phyloP scores from a whole-genome alignment of 2,329 filamentous ascomycete genomes.

The Penicillium occitanis region DNA sequence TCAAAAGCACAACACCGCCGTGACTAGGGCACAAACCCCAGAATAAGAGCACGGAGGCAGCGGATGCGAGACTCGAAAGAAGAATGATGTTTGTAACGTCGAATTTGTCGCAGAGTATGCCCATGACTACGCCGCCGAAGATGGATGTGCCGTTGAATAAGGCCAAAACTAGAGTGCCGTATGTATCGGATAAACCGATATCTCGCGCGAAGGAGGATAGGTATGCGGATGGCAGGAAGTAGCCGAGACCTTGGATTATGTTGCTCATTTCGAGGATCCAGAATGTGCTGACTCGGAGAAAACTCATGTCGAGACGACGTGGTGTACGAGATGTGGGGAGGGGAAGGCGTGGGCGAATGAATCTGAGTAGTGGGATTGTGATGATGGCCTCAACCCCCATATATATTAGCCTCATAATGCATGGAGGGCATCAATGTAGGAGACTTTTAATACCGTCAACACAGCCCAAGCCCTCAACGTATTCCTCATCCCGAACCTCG shows the following conservation, averaged over 20 bases:
- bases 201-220: conserved; percentile 39
- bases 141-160: conserved; percentile 29
- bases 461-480: conserved; percentile 48
- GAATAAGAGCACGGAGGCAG: conserved; percentile 58
- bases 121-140: conserved; percentile 35
- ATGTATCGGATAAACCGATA: conserved; percentile 28
- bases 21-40: conserved; percentile 56
- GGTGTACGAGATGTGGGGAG: conserved; percentile 25
- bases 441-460: conserved; percentile 11
- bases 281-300: conserved; percentile 39
- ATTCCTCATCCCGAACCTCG: conserved; percentile 35
- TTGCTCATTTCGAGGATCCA: conserved; percentile 51
- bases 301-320: conserved; percentile 34
- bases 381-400: background rate
- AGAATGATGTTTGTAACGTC: conserved; percentile 33
- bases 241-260: conserved; percentile 38
- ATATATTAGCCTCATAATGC: background rate
- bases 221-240: conserved; percentile 41
- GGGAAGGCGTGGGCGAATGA: background rate
- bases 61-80: conserved; percentile 58
- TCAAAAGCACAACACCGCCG: conserved; percentile 46
- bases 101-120: conserved; percentile 33
- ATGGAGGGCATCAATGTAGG: background rate
- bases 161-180: conserved; percentile 29
- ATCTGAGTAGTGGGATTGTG: background rate